Base-by-base conservation (phyloP, 1,284 basidiomycete species). In the Trametes sp. region DNA sequence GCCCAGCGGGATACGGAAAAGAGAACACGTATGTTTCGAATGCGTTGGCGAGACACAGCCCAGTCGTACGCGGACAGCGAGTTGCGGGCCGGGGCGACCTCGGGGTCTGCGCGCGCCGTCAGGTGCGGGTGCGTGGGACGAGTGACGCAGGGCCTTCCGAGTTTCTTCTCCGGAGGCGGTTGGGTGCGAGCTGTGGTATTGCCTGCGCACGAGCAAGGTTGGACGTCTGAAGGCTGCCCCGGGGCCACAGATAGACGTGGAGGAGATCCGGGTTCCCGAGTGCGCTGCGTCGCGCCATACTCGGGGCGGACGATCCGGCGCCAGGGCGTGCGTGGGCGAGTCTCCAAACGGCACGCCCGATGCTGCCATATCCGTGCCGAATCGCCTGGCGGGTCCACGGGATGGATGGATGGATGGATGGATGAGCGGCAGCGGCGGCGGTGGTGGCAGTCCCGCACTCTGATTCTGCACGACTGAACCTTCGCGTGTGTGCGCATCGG, bases 301-400 rank as follows among this genome's bases (percentile, higher is more conserved):
- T 44, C 59, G 65, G 64, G 31, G 58, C 64, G 64, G 60, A 45
- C 44, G 68, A 65, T 55, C 67, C 67, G 64, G 52, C 23, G 53
- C 24, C 35, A 14, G 23, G 46, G 46, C 46, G n/a, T 41, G 45
- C 14, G 13, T 33, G 21, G 23, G 35, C 53, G 54, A 67, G 66
- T 65, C 66, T 67, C 66, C 66, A 67, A 59, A 54, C 66, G 63
- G 66, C 44, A 61, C 56, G 66, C 46, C 63, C 66, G 63, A 67
- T 64, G 66, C 66, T 67, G 55, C 66, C 66, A 63, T 64, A 61
- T 67, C 59, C 53, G 62, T 64, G 49, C 55, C 26, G 36, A 26
- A 54, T 41, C 38, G 38, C 35, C 24, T 10, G 35, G 52, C 52
- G 38, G n/a, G n/a, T n/a, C n/a, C n/a, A n/a, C n/a, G n/a, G n/a